Conservation (phyloP, 23 red algal species). For the Gracilariopsis chorda region DNA sequence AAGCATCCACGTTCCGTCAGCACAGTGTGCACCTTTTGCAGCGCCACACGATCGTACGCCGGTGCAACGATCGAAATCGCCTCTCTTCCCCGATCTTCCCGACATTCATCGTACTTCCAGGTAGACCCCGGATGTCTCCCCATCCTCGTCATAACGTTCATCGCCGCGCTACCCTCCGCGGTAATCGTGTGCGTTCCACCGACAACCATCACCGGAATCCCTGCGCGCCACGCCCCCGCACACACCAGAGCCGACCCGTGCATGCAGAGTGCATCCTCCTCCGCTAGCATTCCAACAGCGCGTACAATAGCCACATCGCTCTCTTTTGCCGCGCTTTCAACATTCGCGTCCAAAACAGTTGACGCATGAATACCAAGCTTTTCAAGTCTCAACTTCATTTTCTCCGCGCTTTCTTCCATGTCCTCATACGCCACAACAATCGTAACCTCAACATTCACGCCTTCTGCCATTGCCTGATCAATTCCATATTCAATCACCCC, state of each 20-base stretch:
- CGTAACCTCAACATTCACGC: neutral
- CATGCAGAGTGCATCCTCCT: conserved; percentile 27
- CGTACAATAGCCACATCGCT: conserved; percentile 29
- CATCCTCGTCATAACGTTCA: neutral
- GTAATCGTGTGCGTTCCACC: neutral
- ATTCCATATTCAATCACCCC: conserved; percentile 22
- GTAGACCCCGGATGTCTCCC: neutral
- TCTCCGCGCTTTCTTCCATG: neutral
- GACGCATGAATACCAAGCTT: neutral
- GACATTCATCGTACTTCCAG: conserved; percentile 28
- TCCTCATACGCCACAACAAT: conserved; percentile 12
- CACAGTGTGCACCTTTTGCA: conserved; percentile 25
- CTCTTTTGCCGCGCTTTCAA: neutral
- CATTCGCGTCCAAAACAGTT: neutral
- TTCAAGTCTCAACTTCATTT: neutral
- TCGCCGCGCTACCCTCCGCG: neutral
- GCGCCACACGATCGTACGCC: conserved; percentile 28
- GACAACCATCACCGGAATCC: conserved; percentile 16
- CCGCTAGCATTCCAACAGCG: conserved; percentile 9
- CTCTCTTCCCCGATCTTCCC: conserved; percentile 21
- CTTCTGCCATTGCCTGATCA: conserved; percentile 6
- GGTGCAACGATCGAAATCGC: conserved; percentile 13
- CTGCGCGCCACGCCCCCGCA: conserved; percentile 4
- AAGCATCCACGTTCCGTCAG: conserved; percentile 41
- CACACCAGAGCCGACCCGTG: conserved; percentile 5